Evolutionary conservation across 306 rosid species (phyloP), one percentile per base, ranked within the genome.

Genomic region (Gastrolobium villosum): DNA sequence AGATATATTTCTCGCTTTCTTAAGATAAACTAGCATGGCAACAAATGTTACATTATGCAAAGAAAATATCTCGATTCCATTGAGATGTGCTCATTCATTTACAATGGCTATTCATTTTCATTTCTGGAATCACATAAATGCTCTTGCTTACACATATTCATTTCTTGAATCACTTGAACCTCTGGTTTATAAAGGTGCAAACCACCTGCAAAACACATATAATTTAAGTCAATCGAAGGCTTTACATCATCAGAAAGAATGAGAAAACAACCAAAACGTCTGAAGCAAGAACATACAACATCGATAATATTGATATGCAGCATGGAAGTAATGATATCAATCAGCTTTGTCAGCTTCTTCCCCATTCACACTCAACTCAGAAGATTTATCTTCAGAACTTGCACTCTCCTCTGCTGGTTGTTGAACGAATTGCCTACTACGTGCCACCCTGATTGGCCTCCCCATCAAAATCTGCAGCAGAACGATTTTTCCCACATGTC

Each of bases 401-500:
- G 82, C 59, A 72, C 84, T 77, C 79, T 73, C 83, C 75, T 69
- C 81, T 10, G 31, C 76, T 15, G 79, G 88, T 52, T 61, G 80
- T 84, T 85, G 86, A 81, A 86, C 94, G 86, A 91, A 93, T 59
- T 83, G 96, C 83, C 55, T 88, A 72, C 94, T 77, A 5, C 91
- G 91, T 9, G 89, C 93, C 74, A 93, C 83, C 55, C 91, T 87
- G 69, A 96, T 74, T 32, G 93, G 71, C 68, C 96, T 88, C 81
- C 96, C 98, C 97, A 91, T 79, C 70, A 89, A 89, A 20, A n/a
- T 43, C 99, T 93, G 88, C 76, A 83, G 7, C 66, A 31, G 68
- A 77, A 82, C 79, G 72, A 46, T 8, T 46, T 82, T 11, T 53
- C 43, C 76, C 49, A 13, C 15, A 30, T 15, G 30, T 41, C 62